Base-by-base conservation (phyloP, 2,329 filamentous ascomycete species). In the Nemania sp. region DNA sequence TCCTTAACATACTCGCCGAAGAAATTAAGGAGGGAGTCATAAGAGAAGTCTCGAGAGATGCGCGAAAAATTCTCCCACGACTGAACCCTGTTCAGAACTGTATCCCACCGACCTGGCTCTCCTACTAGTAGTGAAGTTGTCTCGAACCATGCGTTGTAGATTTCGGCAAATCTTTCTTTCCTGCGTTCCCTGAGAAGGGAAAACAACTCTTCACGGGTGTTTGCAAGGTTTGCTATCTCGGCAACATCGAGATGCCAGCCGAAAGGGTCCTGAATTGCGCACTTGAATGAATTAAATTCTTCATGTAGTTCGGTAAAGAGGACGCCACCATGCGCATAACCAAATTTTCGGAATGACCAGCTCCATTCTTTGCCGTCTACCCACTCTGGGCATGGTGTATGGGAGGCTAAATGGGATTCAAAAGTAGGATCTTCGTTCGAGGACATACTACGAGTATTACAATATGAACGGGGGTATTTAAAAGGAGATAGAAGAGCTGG, bases 301-400 rank as follows among this genome's bases (percentile, higher is more conserved):
- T 52, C 32, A 32, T 66, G 64, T 1, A 66, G 53, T 2, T 62
- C 32, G 1, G 10, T 57, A 20, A 66, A 66, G 0, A 66, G 64
- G 4, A 32, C 53, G 8, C 5, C 32, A 2, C 5, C 29, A 8
- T 13, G 26, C n/a, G 1, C 11, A 26, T 26, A 66, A 0, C 52
- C 64, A 6, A 66, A 61, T 29, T 66, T 66, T 43, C 45, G 51
- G n/a, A n/a, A 61, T 1, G 64, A 57, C 64, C 64, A 66, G 3
- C 11, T n/a, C 52, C 52, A 61, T 1, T 55, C 5, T 2, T 20
- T 22, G 24, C 26, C 26, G 5, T 13, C 2, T n/a, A 29, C 47
- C 24, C 27, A 20, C 15, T 57, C 6, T 1, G 20, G 5, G 1
- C 0, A 11, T 0, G 62, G 62, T 7, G 24, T 47, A 20, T 66